These are phyloP conservation scores for Eucalyptus erythrocorys DNA, from an alignment of 345 rosid genomes.

Conservation along the genomic window DNA sequence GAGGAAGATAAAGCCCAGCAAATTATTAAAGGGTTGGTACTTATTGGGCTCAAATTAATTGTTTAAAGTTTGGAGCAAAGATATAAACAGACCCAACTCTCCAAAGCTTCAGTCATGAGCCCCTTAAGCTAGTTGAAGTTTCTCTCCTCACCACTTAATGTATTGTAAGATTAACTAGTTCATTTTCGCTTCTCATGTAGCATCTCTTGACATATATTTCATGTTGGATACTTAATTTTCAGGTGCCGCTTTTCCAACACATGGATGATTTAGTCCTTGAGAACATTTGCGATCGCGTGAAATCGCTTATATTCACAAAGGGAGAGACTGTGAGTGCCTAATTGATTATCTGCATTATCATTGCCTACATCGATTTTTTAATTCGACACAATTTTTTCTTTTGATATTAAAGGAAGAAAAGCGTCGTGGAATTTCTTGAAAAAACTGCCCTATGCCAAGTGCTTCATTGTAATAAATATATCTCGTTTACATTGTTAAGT, in stretches of 20 bases:
- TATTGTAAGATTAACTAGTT: background rate
- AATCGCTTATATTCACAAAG: conserved; percentile 85
- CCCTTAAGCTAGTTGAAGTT: background rate
- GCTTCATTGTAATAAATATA: background rate
- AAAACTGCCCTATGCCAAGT: background rate
- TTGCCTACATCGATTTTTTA: background rate
- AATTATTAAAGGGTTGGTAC: background rate
- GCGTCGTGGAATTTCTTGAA: background rate
- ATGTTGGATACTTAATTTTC: background rate
- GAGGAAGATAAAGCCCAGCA: background rate
- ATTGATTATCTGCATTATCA: background rate
- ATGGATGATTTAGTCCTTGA: conserved; percentile 94
- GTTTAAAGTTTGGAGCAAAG: background rate
- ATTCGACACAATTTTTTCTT: background rate
- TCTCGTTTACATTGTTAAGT: background rate
- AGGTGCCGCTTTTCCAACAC: conserved; percentile 94
- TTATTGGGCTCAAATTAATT: background rate
- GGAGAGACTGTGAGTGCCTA: conserved; percentile 71
- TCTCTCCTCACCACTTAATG: background rate
- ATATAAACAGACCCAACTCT: background rate
- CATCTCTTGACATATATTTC: background rate
- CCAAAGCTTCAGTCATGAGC: background rate
- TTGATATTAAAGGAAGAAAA: background rate
- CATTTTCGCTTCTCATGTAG: background rate
- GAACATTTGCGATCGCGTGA: conserved; percentile 90